These are phyloP conservation scores for Gossypium sturtianum DNA, from an alignment of 345 rosid species.

Conservation along the genomic window DNA sequence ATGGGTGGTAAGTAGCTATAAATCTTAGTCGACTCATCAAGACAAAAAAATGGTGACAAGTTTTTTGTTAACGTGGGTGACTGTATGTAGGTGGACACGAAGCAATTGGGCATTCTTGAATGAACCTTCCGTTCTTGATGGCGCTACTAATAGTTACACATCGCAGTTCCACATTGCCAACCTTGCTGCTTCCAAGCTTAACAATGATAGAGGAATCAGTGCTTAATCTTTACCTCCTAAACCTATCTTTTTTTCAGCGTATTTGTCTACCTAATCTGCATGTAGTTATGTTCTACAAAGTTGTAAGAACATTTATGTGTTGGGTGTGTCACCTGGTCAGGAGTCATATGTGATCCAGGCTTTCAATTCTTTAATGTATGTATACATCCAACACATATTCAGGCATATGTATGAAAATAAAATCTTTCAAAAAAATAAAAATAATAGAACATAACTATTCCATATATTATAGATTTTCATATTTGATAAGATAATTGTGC, in stretches of 20 bases:
- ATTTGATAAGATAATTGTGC: too few species aligned
- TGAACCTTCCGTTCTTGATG: conserved; percentile 56
- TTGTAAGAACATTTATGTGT: background rate
- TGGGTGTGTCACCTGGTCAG: background rate
- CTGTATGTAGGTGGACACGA: conserved; percentile 63
- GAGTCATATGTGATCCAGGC: background rate
- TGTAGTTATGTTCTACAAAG: background rate
- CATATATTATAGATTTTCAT: too few species aligned
- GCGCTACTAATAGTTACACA: conserved; percentile 34
- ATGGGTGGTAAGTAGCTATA: conserved; percentile 43
- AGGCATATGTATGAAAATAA: background rate
- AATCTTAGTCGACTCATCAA: background rate
- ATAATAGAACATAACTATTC: too few species aligned
- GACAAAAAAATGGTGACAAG: background rate
- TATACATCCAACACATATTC: background rate
- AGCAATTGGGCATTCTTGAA: conserved; percentile 84
- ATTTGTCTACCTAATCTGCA: background rate
- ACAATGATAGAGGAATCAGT: conserved; percentile 17
- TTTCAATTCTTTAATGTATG: background rate
- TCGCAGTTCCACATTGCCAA: conserved; percentile 64
- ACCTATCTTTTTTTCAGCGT: background rate
- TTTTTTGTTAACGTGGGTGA: background rate
- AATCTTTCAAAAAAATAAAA: background rate
- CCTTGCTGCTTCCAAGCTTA: conserved; percentile 14
- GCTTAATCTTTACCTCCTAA: background rate